Evolutionary conservation across 805 yeast genomes (phyloP).

Genomic region (Wickerhamiella australiensis): DNA sequence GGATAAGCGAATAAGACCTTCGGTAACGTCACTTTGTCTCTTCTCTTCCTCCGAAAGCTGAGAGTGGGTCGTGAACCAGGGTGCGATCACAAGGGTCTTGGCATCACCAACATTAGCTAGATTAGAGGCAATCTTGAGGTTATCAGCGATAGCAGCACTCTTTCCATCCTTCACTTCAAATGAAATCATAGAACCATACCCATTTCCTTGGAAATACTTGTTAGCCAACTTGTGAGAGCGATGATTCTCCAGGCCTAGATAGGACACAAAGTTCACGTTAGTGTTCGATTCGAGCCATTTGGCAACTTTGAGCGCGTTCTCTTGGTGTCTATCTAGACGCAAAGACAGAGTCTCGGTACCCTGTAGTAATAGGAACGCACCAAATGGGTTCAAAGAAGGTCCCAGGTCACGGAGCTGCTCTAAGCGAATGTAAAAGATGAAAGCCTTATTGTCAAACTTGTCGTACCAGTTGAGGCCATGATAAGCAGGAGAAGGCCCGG

Average conservation of each 20-base stretch:
- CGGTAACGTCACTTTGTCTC: conserved; percentile 70
- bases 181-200: conserved; percentile 79
- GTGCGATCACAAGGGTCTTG: conserved; percentile 90
- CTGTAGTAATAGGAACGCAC: conserved; percentile 70
- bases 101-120: conserved; percentile 96
- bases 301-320: conserved; percentile 73
- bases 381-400: conserved; percentile 79
- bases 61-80: conserved; percentile 91
- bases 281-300: conserved; percentile 52
- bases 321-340: conserved; percentile 85
- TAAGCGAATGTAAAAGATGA: conserved; percentile 20
- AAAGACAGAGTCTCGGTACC: conserved; percentile 91
- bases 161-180: conserved; percentile 68
- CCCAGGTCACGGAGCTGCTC: conserved; percentile 64
- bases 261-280: conserved; percentile 79
- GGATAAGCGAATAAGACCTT: conserved; percentile 77
- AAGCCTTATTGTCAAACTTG: conserved; percentile 35
- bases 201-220: conserved; percentile 58
- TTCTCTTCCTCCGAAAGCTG: conserved; percentile 78
- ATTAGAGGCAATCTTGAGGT: conserved; percentile 73
- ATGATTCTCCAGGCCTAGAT: conserved; percentile 74
- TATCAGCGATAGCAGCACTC: conserved; percentile 79
- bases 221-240: conserved; percentile 71
- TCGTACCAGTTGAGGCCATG: conserved; percentile 79
- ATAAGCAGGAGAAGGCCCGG: conserved; percentile 84